Evolutionary conservation across 208 protist species (phyloP), one percentile per base, ranked within the genome.

Genomic region (Leishmania turanica): DNA sequence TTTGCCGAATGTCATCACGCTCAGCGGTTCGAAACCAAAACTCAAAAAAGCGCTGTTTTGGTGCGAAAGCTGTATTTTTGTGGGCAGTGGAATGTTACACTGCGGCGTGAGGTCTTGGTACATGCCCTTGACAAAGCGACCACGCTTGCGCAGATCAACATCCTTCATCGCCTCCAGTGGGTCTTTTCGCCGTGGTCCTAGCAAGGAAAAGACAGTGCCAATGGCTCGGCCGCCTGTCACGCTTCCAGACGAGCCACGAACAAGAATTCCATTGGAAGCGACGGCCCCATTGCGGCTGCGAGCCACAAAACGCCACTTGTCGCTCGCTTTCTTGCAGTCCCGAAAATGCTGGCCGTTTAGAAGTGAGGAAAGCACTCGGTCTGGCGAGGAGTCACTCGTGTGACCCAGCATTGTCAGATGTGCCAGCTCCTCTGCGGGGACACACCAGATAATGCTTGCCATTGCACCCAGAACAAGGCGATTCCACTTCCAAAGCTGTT

Each of bases 401-500:
- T 90, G 83, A 24, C 78, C 84, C 9, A 92, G 54, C 56, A 93
- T 80, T 17, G 85, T 84, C 13, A 97, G 70, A 70, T 92, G 85
- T 3, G 88, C 89, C 0, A 97, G 76, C 81, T 97, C 94, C 37
- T 84, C 81, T 13, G 89, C 65, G 0, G 87, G 84, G 1, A 89
- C 89, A 80, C 88, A 93, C 21, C 84, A 76, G 60, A 97, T 82
- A 5, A 96, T 87, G 64, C 84, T 84, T 5, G 91, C 77, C 60
- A 97, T 93, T 3, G 91, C 77, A 17, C 84, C 82, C 53, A 95
- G 60, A 37, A 89, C 88, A 66, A 95, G 84, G 24, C 83, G 88
- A 76, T 97, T 97, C 92, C 92, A 96, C 60, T 93, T 97, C 90
- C 90, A 93, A 42, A 97, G 82, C 69, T 96, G 92, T 75, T 91